Evolutionary conservation across 192 early-diverging fungal genomes (phyloP).

Genomic region (Gonapodya prolifera): DNA sequence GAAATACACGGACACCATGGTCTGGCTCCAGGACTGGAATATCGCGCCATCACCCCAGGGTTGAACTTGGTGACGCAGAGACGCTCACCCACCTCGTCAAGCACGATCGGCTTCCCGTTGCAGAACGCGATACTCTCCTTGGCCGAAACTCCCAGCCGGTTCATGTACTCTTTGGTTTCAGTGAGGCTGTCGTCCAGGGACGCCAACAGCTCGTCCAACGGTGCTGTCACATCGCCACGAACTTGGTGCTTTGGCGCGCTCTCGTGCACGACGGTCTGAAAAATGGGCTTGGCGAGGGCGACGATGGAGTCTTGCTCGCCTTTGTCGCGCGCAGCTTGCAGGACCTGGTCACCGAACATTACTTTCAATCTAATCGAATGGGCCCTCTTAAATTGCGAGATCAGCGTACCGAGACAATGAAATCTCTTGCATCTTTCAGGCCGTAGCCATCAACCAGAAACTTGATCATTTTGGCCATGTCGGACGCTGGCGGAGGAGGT

Average conservation of each 20-base stretch:
- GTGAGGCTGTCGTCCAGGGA: neutral
- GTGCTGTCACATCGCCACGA: neutral
- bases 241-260: neutral
- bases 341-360: neutral
- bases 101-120: constrained; percentile 63
- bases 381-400: neutral
- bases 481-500: neutral
- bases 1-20: constrained; percentile 33
- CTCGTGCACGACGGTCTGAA: neutral
- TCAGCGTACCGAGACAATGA: neutral
- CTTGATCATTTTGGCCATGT: neutral
- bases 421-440: constrained; percentile 2
- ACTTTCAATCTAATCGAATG: neutral
- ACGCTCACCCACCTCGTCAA: constrained; percentile 34
- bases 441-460: neutral
- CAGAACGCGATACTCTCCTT: constrained; percentile 45
- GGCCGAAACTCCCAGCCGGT: neutral
- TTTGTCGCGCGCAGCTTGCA: neutral
- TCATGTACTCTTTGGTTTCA: neutral
- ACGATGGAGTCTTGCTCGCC: neutral
- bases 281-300: neutral
- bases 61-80: too few relatives aligned
- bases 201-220: neutral
- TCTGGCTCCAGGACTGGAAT: constrained; percentile 33
- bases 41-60: too few relatives aligned